phyloP scores from a whole-genome alignment of 1,284 basidiomycete species.

The Tremellales sp. region DNA sequence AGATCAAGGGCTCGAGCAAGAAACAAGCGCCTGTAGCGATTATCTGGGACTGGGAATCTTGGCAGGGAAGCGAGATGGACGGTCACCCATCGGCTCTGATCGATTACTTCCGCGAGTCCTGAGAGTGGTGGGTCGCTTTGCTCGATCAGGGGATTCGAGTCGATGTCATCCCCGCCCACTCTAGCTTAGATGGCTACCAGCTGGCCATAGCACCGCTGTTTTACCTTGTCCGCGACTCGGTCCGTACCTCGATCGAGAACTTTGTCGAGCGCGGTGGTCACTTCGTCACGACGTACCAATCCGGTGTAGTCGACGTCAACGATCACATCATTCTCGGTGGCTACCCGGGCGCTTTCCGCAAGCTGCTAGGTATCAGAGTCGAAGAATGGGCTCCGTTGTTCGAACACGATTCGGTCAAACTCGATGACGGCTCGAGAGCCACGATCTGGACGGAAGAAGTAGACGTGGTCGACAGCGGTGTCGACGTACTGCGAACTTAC shows the following conservation, averaged over 20 bases:
- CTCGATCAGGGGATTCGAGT: conserved; percentile 11
- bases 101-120: conserved; percentile 7
- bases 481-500: conserved; percentile 4
- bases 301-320: conserved; percentile 11
- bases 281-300: conserved; percentile 14
- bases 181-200: conserved; percentile 4
- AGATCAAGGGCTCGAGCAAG: conserved; percentile 6
- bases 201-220: conserved; percentile 9
- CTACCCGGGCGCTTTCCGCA: conserved; percentile 10
- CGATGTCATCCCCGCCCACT: conserved; percentile 5
- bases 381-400: conserved; percentile 12
- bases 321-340: conserved; percentile 11
- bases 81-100: conserved; percentile 7
- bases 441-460: conserved; percentile 10
- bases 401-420: conserved; percentile 3
- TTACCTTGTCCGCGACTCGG: conserved; percentile 5
- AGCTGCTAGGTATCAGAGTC: conserved; percentile 10
- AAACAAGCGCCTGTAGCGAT: conserved; percentile 9
- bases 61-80: conserved; percentile 9
- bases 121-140: conserved; percentile 10
- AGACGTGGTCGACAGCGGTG: conserved; percentile 4
- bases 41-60: conserved; percentile 11
- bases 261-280: conserved; percentile 12
- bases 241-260: background rate
- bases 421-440: conserved; percentile 7